Conservation (phyloP, 148 eudicot genomes). For the Amaranthus hypochondriacus region DNA sequence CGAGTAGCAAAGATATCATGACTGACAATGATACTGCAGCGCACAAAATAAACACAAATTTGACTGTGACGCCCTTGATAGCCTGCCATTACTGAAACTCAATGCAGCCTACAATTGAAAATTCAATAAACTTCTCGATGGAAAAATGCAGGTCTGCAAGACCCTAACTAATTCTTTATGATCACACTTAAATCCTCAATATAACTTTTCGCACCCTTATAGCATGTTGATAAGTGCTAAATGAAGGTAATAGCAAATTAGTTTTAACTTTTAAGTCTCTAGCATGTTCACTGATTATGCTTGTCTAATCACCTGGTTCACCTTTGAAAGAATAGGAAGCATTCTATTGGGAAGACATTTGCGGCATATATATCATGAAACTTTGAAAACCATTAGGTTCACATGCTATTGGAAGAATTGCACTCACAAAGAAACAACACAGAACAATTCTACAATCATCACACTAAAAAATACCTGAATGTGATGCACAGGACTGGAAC, state of each 20-base stretch:
- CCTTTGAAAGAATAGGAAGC: neutral
- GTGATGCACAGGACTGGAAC: conserved; percentile 87
- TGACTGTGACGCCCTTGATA: too few relatives aligned
- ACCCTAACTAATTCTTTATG: too few relatives aligned
- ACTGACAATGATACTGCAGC: neutral
- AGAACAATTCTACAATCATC: neutral
- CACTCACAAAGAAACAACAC: neutral
- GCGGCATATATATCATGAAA: neutral
- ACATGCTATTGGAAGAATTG: neutral
- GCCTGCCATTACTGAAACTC: too few relatives aligned
- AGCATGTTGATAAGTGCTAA: too few relatives aligned
- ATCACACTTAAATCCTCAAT: too few relatives aligned
- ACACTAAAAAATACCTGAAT: conserved; percentile 52
- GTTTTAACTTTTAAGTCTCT: neutral
- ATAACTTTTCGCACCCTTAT: too few relatives aligned
- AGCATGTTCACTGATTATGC: neutral
- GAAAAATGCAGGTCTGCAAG: too few relatives aligned
- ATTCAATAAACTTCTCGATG: too few relatives aligned
- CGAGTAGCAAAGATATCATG: neutral
- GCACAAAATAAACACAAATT: neutral
- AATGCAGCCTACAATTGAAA: too few relatives aligned
- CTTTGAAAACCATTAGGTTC: neutral
- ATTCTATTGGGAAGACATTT: neutral
- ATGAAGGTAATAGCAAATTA: too few relatives aligned
- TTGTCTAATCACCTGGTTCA: neutral